A percentile compares a stretch with the other conserved stretches of the same genome.
Conservation (phyloP, 495 filamentous ascomycete species). For the Physcia stellaris region DNA sequence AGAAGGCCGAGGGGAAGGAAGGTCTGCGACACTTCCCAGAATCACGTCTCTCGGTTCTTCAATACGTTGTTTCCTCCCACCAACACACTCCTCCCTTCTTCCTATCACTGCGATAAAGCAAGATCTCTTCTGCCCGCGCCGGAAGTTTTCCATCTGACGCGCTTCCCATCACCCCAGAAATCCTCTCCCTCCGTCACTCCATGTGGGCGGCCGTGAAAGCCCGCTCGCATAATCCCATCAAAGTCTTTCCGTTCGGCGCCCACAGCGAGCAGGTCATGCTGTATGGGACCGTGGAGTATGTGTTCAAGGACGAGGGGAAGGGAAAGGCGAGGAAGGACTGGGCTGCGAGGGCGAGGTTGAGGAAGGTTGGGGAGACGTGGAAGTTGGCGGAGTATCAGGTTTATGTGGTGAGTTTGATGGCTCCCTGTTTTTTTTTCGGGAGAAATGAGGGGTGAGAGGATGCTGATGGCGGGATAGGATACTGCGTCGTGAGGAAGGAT, state of each 20-base stretch:
- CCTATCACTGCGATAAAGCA: too few species aligned
- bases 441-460: too few species aligned
- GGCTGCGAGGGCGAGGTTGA: slow-evolving; percentile 42
- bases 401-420: slow-evolving; percentile 34
- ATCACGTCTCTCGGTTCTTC: too few species aligned
- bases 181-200: slow-evolving; percentile 35
- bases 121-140: too few species aligned
- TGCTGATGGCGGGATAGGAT: too few species aligned
- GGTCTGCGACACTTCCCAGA: too few species aligned
- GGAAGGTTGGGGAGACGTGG: slow-evolving; percentile 27
- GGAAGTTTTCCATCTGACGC: too few species aligned
- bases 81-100: background rate
- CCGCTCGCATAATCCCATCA: slow-evolving; percentile 33
- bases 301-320: slow-evolving; percentile 35
- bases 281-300: slow-evolving; percentile 42
- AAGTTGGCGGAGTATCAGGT: slow-evolving; percentile 55
- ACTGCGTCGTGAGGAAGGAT: too few species aligned
- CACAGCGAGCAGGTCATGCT: slow-evolving; percentile 44
- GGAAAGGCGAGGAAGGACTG: slow-evolving; percentile 35
- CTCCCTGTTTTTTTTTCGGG: background rate
- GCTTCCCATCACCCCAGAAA: too few species aligned
- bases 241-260: slow-evolving; percentile 38
- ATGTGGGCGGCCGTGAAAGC: slow-evolving; percentile 44
- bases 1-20: slow-evolving; percentile 27
- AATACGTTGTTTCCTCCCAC: too few species aligned